These are phyloP conservation scores for Carex arenaria DNA, from an alignment of 202 grass and related monocot genomes.

Conservation along the genomic window DNA sequence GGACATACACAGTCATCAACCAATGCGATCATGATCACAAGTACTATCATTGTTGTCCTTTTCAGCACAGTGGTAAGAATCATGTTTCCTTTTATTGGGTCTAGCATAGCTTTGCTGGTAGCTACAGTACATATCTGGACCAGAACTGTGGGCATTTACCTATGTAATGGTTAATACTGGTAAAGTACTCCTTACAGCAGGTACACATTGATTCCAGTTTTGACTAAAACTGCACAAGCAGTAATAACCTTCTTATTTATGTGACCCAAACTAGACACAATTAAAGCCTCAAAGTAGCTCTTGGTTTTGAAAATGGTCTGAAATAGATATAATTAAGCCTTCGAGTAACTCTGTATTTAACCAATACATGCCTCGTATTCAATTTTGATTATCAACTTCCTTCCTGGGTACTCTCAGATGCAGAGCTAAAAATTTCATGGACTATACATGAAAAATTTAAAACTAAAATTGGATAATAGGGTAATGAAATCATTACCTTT, in stretches of 20 bases:
- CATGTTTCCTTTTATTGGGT: neutral
- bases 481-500: neutral
- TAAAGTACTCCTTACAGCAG: neutral
- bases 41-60: slow-evolving; percentile 93
- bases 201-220: neutral
- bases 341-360: neutral
- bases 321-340: neutral
- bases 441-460: neutral
- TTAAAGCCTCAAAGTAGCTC: neutral
- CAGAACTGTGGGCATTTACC: neutral
- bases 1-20: slow-evolving; percentile 51
- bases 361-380: neutral
- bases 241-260: neutral
- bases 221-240: neutral
- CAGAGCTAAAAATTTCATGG: neutral
- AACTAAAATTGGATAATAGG: neutral
- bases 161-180: neutral
- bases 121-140: neutral
- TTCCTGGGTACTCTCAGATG: neutral
- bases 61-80: slow-evolving; percentile 90
- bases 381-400: neutral
- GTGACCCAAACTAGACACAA: neutral
- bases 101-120: neutral
- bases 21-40: slow-evolving; percentile 89
- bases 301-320: neutral